Percentiles rank a stretch among this genome's conserved stretches.
Conservation (phyloP, 2,329 filamentous ascomycete species). For the Neurospora crassa region DNA sequence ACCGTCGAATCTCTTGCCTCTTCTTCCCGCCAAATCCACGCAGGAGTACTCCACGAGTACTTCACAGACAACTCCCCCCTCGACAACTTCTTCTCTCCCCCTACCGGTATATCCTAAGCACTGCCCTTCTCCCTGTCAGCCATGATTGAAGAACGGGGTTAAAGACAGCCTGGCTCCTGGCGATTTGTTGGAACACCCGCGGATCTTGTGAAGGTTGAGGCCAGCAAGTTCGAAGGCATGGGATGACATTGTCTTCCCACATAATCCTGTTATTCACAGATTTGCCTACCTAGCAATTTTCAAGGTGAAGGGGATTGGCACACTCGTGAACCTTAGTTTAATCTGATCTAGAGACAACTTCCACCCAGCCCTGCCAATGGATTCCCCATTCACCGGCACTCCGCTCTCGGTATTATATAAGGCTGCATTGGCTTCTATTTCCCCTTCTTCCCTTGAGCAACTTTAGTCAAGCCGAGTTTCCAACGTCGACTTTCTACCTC, state of each 20-base stretch:
- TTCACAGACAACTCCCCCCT: no score
- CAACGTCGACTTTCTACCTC: not conserved
- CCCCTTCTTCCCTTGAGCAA: not conserved
- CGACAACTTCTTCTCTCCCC: no score
- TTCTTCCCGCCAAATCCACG: no score
- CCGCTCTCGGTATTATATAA: not conserved
- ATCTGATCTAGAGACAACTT: not conserved
- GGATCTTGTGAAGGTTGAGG: not conserved
- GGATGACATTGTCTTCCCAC: not conserved
- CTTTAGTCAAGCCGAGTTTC: not conserved
- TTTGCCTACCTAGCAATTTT: not conserved
- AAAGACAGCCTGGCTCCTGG: no score
- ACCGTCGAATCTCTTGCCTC: no score
- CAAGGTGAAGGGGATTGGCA: not conserved
- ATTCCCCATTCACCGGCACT: not conserved
- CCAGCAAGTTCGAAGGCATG: not conserved
- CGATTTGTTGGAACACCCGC: no score
- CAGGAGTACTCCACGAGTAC: no score
- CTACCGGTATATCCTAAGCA: no score
- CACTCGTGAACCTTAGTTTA: not conserved
- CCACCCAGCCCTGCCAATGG: not conserved
- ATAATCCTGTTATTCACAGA: not conserved
- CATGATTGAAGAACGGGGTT: no score
- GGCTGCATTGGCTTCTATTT: not conserved
- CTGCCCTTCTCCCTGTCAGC: no score